Conservation (phyloP, 1,139 yeast species). For the Suhomyces bokatorum region DNA sequence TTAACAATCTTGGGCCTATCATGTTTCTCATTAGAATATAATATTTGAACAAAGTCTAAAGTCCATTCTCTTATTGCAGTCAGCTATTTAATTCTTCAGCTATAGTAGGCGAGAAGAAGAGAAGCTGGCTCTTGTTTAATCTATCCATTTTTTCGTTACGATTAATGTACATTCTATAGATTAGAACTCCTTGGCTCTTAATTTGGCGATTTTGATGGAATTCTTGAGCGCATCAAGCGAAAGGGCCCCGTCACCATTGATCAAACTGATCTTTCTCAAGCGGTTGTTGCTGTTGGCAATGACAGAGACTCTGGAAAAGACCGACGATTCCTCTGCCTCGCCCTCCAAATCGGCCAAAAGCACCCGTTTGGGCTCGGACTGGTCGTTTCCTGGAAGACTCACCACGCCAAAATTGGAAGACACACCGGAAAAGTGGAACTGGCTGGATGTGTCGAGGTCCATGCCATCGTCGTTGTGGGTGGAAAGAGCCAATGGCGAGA, state of each 20-base stretch:
- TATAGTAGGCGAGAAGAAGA: too few species aligned
- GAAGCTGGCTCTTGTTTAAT: too few species aligned
- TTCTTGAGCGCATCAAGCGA: conserved; percentile 46
- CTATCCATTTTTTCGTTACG: too few species aligned
- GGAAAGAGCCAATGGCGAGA: conserved; percentile 35
- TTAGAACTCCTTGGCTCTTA: conserved; percentile 20
- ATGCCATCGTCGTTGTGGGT: conserved; percentile 6
- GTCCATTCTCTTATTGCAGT: too few species aligned
- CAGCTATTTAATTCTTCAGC: too few species aligned
- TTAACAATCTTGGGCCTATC: too few species aligned
- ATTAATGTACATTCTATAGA: conserved; percentile 1
- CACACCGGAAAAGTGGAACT: conserved; percentile 31
- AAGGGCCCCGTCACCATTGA: conserved; percentile 30
- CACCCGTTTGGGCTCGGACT: conserved; percentile 25
- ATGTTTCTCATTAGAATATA: too few species aligned
- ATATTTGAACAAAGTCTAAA: too few species aligned
- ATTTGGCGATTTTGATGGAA: conserved; percentile 47
- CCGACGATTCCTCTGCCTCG: conserved; percentile 67
- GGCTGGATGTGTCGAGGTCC: conserved; percentile 11
- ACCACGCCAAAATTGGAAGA: conserved; percentile 70
- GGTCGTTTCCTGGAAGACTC: conserved; percentile 37
- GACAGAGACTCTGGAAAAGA: conserved; percentile 44
- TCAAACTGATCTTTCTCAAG: conserved; percentile 19
- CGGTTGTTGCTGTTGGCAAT: conserved; percentile 25
- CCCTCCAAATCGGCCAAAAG: conserved; percentile 74